Conservation (phyloP, 129 eudicot genomes). For the Sambucus nigra region DNA sequence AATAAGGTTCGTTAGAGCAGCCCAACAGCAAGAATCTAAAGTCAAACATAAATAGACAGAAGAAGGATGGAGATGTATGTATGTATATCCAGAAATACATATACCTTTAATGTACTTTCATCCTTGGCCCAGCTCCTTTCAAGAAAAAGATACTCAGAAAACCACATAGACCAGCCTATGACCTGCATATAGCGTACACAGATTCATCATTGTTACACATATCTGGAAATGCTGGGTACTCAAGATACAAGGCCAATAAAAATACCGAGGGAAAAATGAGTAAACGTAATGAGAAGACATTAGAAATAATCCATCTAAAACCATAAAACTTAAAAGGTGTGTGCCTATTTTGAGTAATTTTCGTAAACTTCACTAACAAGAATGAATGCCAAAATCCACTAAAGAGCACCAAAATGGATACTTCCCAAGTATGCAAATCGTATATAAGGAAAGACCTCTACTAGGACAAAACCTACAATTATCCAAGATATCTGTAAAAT, state of each 20-base stretch:
- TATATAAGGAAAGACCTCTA: too few species aligned
- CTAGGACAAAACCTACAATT: too few species aligned
- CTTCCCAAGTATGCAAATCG: too few species aligned
- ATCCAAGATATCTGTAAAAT: too few species aligned
- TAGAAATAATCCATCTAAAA: not conserved
- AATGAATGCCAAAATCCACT: too few species aligned
- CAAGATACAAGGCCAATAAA: not conserved
- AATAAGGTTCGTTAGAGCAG: not conserved
- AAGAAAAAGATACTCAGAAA: slow-evolving; percentile 92
- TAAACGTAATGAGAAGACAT: not conserved
- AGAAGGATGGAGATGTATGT: not conserved
- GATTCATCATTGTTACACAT: not conserved
- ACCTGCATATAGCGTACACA: slow-evolving; percentile 46
- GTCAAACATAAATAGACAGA: not conserved
- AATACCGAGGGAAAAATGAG: not conserved
- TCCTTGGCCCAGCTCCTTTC: slow-evolving; percentile 98
- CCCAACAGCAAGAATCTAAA: slow-evolving; percentile 3
- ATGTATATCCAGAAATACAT: not conserved
- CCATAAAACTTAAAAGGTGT: not conserved
- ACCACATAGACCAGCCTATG: slow-evolving; percentile 99
- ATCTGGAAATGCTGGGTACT: not conserved
- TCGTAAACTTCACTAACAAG: not conserved
- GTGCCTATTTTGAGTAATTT: not conserved
- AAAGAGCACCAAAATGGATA: too few species aligned
- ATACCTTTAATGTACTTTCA: slow-evolving; percentile 80